Conservation (phyloP, 305 asterid species). For the Caryopteris hybrid region DNA sequence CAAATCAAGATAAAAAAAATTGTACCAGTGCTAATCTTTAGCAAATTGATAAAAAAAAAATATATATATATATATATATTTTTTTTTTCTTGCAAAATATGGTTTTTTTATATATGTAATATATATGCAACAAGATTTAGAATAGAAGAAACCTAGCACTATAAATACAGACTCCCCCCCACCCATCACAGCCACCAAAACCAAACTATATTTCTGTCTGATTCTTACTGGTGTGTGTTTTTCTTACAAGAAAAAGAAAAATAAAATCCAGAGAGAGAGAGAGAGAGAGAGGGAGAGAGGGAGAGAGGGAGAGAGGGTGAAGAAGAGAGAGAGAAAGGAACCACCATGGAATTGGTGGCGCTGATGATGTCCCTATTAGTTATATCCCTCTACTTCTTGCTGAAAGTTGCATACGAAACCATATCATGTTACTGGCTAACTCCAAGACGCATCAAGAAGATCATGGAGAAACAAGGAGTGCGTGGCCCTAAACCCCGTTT, state of each 20-base stretch:
- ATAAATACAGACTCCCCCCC: constrained; percentile 15
- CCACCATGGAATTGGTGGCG: constrained; percentile 30
- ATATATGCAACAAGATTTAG: not conserved
- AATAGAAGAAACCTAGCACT: not conserved
- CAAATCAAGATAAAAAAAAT: too few relatives aligned
- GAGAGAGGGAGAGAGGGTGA: not conserved
- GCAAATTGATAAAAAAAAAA: too few relatives aligned
- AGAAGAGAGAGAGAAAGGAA: not conserved
- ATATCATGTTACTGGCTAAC: constrained; percentile 57
- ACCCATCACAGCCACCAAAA: not conserved
- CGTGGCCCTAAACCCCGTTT: constrained; percentile 81
- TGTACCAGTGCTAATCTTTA: too few relatives aligned
- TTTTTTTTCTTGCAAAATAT: too few relatives aligned
- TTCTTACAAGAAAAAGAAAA: too few relatives aligned
- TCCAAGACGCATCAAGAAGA: constrained; percentile 70
- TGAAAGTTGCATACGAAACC: constrained; percentile 38
- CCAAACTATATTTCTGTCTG: not conserved
- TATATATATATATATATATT: too few relatives aligned
- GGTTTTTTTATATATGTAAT: too few relatives aligned
- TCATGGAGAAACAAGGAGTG: constrained; percentile 80
- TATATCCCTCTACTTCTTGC: not conserved
- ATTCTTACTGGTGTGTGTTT: too few relatives aligned
- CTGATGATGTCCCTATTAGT: constrained; percentile 2
- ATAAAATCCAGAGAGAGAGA: too few relatives aligned
- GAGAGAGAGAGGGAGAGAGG: too few relatives aligned